Percentiles rank a stretch among this genome's conserved stretches.
Evolutionary conservation across 176 grass and related monocot species (phyloP).

Genomic region (Aegilops longissima): DNA sequence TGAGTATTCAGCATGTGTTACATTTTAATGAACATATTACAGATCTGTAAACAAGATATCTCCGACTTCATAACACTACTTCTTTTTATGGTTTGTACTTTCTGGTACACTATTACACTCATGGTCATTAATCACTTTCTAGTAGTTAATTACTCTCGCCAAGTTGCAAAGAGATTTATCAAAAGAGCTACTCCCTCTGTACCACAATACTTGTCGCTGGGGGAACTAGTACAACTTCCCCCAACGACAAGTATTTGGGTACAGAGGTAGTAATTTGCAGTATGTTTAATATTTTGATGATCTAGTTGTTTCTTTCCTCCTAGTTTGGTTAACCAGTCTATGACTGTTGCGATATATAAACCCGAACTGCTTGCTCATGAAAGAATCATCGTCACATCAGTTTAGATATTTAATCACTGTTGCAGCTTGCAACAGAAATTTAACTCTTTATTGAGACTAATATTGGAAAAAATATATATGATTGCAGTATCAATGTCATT

Average conservation of each 20-base stretch:
- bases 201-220: no score
- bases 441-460: neutral
- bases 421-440: neutral
- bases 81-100: neutral
- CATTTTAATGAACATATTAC: neutral
- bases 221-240: no score
- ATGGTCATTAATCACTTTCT: neutral
- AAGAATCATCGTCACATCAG: neutral
- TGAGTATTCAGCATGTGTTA: neutral
- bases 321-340: neutral
- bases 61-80: neutral
- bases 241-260: no score
- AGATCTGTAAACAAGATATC: neutral
- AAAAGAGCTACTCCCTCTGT: neutral
- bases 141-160: conserved; percentile 9
- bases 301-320: neutral
- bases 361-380: neutral
- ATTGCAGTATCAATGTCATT: conserved; percentile 3
- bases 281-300: neutral
- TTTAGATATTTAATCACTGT: neutral
- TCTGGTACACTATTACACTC: neutral
- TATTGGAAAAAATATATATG: neutral
- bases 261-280: neutral
- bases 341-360: conserved; percentile 3
- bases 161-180: neutral